Evolutionary conservation across 495 filamentous ascomycete species (phyloP), one percentile per base, ranked within the genome.

Genomic region (Astrocystis sublimbata): DNA sequence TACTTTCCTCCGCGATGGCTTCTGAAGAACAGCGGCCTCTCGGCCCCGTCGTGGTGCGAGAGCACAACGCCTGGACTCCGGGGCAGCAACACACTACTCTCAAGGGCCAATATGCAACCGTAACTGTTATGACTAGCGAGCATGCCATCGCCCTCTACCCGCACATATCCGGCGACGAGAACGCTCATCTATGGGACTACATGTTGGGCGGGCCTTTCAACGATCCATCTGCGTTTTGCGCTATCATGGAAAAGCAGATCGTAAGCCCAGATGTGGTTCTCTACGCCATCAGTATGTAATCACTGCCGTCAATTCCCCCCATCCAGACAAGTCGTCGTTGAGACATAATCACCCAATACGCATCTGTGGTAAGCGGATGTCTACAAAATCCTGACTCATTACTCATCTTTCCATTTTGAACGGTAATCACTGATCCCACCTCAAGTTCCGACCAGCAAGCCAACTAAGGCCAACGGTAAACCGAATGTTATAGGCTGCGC

Each of bases 161-260:
- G 35, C 65, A 74, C 10, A 57, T 80, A 45, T 72, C 76, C 24
- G 78, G 75, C 9, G 62, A 61, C 3, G 64, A 71, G 15, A 70
- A 75, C 42, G 64, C 65, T 2, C 60, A 73, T 21, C 71, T 84
- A 4, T 85, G 80, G 76, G 75, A 76, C 38, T 84, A 82, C 65
- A 69, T 85, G 67, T 60, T 64, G 6, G 66, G 69, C 28, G 82
- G 76, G 0, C 81, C 81, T 0, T 81, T 71, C 60, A 6, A 60
- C 5, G 66, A 78, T 4, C 28, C 73, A 13, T 61, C 62, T 0
- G 57, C 64, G 1, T 79, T 83, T 64, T 65, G 69, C 21, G 56
- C 64, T 6, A 62, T 36, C 35, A 62, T 81, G 19, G 45, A 67
- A 6, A 56, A 56, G 4, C 70, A 73, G 35, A 66, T 71, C 30